These are phyloP conservation scores for Diaporthe vexans DNA, from an alignment of 2,329 filamentous ascomycete species.

Conservation along the genomic window DNA sequence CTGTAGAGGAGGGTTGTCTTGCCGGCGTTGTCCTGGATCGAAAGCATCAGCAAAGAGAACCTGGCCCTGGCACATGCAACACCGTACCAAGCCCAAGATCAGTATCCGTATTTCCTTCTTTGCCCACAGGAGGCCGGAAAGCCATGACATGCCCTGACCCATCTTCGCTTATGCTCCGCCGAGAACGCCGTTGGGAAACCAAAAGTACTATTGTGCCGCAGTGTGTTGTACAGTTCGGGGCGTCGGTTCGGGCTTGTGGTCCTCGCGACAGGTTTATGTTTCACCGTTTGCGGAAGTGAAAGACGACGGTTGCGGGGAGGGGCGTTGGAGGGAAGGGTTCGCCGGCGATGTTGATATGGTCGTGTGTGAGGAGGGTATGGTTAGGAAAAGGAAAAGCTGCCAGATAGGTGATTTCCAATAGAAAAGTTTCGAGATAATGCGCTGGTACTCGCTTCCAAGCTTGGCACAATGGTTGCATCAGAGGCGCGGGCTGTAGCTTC, in stretches of 20 bases:
- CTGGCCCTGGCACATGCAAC: constrained; percentile 35
- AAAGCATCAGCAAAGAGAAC: constrained; percentile 38
- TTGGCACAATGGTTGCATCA: constrained; percentile 41
- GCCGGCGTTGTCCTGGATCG: constrained; percentile 89
- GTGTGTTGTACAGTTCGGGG: constrained; percentile 31
- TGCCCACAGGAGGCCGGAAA: constrained; percentile 82
- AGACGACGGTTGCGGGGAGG: constrained; percentile 4
- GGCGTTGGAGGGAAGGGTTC: neutral
- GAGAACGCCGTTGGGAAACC: constrained; percentile 20
- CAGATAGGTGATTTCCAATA: constrained; percentile 35
- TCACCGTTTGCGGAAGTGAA: constrained; percentile 27
- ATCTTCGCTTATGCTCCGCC: constrained; percentile 58
- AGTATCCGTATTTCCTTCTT: constrained; percentile 99
- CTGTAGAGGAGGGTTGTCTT: constrained; percentile 98
- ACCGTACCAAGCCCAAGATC: constrained; percentile 86
- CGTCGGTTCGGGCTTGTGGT: constrained; percentile 19
- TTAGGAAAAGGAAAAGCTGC: neutral
- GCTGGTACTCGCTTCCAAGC: constrained; percentile 34
- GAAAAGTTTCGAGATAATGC: constrained; percentile 36
- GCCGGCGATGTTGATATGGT: constrained; percentile 7
- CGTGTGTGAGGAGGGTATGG: constrained; percentile 1
- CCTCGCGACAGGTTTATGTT: constrained; percentile 36
- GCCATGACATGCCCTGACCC: constrained; percentile 76
- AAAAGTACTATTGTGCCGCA: constrained; percentile 14
- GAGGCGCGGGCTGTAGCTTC: constrained; percentile 35